Conservation (phyloP, 257 asterid species). For the Rehmannia glutinosa region DNA sequence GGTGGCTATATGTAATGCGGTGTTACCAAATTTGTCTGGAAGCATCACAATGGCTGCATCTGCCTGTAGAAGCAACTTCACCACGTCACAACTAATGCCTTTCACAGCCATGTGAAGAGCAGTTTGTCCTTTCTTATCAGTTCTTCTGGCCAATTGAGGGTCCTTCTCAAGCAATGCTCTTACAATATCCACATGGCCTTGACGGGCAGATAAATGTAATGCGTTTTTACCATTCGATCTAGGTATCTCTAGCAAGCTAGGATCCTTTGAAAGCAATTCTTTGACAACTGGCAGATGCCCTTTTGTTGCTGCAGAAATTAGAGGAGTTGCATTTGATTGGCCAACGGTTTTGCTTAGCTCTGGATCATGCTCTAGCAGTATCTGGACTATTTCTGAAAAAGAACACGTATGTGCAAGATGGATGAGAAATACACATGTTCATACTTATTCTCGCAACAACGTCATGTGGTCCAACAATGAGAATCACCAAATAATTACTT, state of each 20-base stretch:
- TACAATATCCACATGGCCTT: slow-evolving; percentile 65
- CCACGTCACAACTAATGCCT: slow-evolving; percentile 54
- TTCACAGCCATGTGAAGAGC: slow-evolving; percentile 80
- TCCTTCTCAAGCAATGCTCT: slow-evolving; percentile 60
- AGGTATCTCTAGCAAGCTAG: slow-evolving; percentile 54
- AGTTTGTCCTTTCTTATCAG: slow-evolving; percentile 80
- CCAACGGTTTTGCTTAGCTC: slow-evolving; percentile 61
- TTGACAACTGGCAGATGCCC: slow-evolving; percentile 64
- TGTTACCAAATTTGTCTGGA: slow-evolving; percentile 65
- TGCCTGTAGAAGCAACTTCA: slow-evolving; percentile 57
- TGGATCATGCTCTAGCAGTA: slow-evolving; percentile 64
- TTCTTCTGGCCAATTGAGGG: slow-evolving; percentile 59
- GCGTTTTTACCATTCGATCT: slow-evolving; percentile 73
- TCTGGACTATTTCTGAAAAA: slow-evolving; percentile 52
- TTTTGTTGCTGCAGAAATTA: slow-evolving; percentile 69
- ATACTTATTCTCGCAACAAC: neutral
- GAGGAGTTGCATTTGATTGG: slow-evolving; percentile 80
- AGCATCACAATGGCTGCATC: slow-evolving; percentile 78
- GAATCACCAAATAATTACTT: neutral
- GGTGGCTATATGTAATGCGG: slow-evolving; percentile 73
- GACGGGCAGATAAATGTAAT: slow-evolving; percentile 72
- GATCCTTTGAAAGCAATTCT: slow-evolving; percentile 55
- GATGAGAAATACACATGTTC: neutral
- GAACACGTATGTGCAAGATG: neutral
- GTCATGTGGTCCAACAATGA: neutral